These are phyloP conservation scores for Solanum paucissectum DNA, from an alignment of 257 asterid species.

Conservation along the genomic window DNA sequence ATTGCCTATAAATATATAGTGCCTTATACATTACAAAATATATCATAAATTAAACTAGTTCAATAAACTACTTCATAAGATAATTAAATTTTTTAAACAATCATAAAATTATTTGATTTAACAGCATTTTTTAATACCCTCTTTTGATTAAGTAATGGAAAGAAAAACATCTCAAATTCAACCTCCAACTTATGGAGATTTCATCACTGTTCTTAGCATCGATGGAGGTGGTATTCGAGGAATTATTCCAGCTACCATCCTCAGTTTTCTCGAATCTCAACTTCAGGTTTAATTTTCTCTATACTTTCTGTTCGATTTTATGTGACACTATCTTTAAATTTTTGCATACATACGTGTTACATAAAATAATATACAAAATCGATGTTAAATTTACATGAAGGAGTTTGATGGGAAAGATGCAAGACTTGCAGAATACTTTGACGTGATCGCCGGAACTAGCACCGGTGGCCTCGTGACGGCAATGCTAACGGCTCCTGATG, in stretches of 20 bases:
- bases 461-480: constrained; percentile 58
- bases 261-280: constrained; percentile 35
- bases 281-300: constrained; percentile 23
- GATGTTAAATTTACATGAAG: constrained; percentile 3
- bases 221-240: constrained; percentile 66
- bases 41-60: not conserved
- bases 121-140: not conserved
- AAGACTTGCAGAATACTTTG: constrained; percentile 53
- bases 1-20: not conserved
- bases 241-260: constrained; percentile 33
- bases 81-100: not conserved
- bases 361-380: not conserved
- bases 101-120: not conserved
- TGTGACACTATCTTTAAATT: not conserved
- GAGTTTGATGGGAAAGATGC: constrained; percentile 46
- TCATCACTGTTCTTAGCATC: constrained; percentile 35
- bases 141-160: not conserved
- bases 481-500: constrained; percentile 42
- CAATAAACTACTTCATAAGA: not conserved
- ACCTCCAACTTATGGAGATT: constrained; percentile 26
- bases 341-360: not conserved
- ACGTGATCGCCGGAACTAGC: constrained; percentile 59
- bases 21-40: not conserved
- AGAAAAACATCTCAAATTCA: constrained; percentile 18
- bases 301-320: not conserved